These are phyloP conservation scores for Cyanidioschyzon merolae DNA, from an alignment of 23 red algal genomes.

Conservation along the genomic window DNA sequence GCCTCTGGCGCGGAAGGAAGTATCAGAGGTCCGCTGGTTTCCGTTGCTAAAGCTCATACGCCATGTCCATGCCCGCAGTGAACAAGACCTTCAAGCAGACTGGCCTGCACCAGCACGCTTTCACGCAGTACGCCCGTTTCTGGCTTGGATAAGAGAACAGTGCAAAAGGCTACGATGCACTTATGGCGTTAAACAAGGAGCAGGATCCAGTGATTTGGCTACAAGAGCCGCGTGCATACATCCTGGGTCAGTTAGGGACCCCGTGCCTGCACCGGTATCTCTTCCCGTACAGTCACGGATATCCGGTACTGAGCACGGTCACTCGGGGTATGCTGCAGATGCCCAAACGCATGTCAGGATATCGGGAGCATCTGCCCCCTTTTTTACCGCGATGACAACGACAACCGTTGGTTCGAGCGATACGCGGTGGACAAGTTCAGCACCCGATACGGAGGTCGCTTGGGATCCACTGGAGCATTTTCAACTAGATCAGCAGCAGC, in stretches of 20 bases:
- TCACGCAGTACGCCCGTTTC: not conserved
- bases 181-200: not conserved
- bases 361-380: no score
- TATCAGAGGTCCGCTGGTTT: constrained; percentile 78
- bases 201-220: not conserved
- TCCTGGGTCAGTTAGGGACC: not conserved
- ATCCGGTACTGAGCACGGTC: not conserved
- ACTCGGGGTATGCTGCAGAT: not conserved
- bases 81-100: not conserved
- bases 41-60: not conserved
- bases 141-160: not conserved
- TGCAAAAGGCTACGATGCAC: not conserved
- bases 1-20: constrained; percentile 81
- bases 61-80: not conserved
- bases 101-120: not conserved
- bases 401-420: not conserved
- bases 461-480: not conserved
- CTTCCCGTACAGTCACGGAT: not conserved
- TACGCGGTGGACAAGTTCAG: not conserved
- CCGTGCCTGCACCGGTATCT: not conserved
- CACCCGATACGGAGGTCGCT: no score
- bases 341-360: no score
- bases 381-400: not conserved
- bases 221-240: no score
- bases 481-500: not conserved